A percentile compares a stretch with the other conserved stretches of the same genome.
phyloP scores from a whole-genome alignment of 2,329 filamentous ascomycete species.

The Beauveria sp. region DNA sequence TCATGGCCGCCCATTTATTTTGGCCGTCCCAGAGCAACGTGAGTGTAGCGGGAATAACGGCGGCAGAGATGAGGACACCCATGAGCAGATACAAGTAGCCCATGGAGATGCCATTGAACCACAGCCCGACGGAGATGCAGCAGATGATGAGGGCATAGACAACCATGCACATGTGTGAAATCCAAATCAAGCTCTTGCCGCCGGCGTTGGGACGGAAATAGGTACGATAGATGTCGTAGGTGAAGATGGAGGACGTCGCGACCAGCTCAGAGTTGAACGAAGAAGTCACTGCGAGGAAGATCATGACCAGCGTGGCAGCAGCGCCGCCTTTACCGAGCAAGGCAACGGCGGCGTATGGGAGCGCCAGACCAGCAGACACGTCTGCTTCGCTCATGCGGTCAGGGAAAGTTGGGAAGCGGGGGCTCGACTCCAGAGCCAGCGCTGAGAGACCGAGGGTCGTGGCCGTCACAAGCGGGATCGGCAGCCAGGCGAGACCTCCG shows the following conservation, averaged over 20 bases:
- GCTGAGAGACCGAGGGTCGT: conserved; percentile 83
- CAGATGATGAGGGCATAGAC: conserved; percentile 70
- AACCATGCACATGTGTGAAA: conserved; percentile 66
- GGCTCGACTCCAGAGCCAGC: conserved; percentile 68
- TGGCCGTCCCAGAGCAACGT: conserved; percentile 76
- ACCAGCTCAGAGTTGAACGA: conserved; percentile 79
- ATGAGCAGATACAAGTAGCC: conserved; percentile 85
- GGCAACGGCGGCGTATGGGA: conserved; percentile 79
- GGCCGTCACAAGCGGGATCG: conserved; percentile 82
- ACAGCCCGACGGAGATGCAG: conserved; percentile 66
- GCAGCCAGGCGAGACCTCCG: conserved; percentile 83
- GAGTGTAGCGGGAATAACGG: conserved; percentile 74
- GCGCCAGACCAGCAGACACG: conserved; percentile 73
- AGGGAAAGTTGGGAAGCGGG: conserved; percentile 64
- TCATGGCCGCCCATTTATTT: conserved; percentile 62
- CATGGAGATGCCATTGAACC: conserved; percentile 72
- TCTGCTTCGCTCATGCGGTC: conserved; percentile 65
- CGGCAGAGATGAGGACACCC: conserved; percentile 82
- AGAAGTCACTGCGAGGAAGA: conserved; percentile 87
- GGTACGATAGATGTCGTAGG: conserved; percentile 81
- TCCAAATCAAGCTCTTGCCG: conserved; percentile 69
- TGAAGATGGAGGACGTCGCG: conserved; percentile 77
- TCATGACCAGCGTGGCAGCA: conserved; percentile 66
- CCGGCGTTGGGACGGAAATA: conserved; percentile 74
- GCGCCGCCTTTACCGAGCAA: conserved; percentile 77